Evolutionary conservation across 225 moss, liverwort and hornwort species (phyloP).

Genomic region (Pseudoscleropodium purum): DNA sequence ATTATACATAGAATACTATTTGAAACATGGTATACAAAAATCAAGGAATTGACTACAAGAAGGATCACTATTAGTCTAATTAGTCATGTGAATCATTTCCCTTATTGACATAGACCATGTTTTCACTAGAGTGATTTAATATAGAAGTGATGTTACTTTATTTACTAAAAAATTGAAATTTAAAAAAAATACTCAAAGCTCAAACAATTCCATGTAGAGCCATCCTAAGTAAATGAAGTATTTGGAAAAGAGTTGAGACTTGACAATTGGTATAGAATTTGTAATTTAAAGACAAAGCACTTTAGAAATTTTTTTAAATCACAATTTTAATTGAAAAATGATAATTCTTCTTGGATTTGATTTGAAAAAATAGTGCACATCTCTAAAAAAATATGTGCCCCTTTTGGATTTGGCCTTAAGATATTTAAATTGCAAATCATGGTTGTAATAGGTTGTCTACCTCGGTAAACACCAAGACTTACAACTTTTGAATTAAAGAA

Average conservation of each 20-base stretch:
- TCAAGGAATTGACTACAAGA: background rate
- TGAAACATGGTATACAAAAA: background rate
- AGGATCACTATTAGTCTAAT: background rate
- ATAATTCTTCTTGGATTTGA: no score
- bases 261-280: background rate
- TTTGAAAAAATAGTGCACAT: no score
- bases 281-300: no score
- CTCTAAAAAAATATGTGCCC: no score
- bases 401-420: no score
- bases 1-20: no score
- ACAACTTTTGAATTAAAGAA: background rate
- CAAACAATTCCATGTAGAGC: background rate
- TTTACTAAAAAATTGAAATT: background rate
- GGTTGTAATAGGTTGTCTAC: no score
- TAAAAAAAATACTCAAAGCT: background rate
- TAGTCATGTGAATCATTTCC: background rate
- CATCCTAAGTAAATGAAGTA: background rate
- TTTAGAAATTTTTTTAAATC: no score
- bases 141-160: background rate
- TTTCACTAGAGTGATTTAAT: background rate
- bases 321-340: no score
- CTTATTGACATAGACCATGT: background rate
- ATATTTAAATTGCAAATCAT: no score
- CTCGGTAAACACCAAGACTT: no score
- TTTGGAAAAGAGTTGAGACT: background rate